Evolutionary conservation across 208 protist species (phyloP), one percentile per base, ranked within the genome.

Genomic region (Crithidia sp.): DNA sequence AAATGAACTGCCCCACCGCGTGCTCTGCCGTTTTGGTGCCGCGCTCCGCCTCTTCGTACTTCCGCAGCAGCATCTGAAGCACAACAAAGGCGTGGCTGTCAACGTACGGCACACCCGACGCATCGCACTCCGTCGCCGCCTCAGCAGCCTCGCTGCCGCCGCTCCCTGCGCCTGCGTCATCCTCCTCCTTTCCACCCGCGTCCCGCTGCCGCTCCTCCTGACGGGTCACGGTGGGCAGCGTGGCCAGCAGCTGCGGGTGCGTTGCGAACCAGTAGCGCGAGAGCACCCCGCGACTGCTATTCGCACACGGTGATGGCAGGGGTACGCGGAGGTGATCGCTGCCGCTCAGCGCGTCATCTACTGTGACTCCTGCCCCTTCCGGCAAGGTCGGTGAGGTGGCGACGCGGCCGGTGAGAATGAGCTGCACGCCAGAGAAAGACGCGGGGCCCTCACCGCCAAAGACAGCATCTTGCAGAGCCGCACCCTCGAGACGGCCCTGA

Each of bases 1-100:
- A 83, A 62, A 91, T 91, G 65, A 91, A 91, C 66, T 87, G 78
- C 5, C 86, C 86, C 2, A 88, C 63, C 19, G 86, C 79, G 43
- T 86, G 79, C 44, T 91, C 86, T 9, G 57, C 45, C 19, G 66
- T 71, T 56, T 86, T 82, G 14, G 45, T 8, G 57, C 4, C 12
- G n/a, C 39, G 41, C 12, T 28, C 47, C 0, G 62, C 44, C 17
- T 45, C 17, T 2, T n/a, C 44, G 66, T 91, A 88, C 81, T 86
- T 86, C 63, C 78, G 57, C 61, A 91, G 28, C 37, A 91, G 65
- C 47, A 76, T 39, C 39, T 73, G 69, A 2, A 91, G 67, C 53
- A 91, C 66, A 12, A 87, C 58, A 59, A 89, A 88, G 8, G 81
- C 86, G 76, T 88, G 83, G 44, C 76, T 87, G 60, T 91, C 86